These are phyloP conservation scores for Cladosporium sp. DNA, from an alignment of 2,329 filamentous ascomycete species.

Conservation along the genomic window DNA sequence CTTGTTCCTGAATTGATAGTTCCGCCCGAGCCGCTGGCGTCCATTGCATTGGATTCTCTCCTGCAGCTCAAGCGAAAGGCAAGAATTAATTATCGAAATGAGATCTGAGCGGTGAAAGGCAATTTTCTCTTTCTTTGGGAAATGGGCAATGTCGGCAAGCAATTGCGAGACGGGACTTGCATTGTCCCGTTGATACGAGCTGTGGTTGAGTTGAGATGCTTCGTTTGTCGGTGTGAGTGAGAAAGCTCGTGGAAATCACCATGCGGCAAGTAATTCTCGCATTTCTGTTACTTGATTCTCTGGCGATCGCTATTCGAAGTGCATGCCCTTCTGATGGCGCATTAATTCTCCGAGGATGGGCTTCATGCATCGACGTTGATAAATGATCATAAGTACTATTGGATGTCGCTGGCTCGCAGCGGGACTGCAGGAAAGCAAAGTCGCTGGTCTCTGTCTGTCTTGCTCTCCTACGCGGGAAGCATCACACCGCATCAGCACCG, in stretches of 20 bases:
- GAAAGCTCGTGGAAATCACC: neutral
- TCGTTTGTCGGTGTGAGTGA: constrained; percentile 9
- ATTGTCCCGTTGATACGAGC: constrained; percentile 9
- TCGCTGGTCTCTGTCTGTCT: neutral
- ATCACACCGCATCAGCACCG: constrained; percentile 6
- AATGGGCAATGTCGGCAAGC: neutral
- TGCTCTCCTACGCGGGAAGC: neutral
- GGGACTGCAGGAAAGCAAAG: neutral
- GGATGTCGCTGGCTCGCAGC: neutral
- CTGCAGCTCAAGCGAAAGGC: constrained; percentile 12
- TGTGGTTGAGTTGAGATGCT: constrained; percentile 14
- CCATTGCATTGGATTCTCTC: constrained; percentile 1
- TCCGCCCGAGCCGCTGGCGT: constrained; percentile 2
- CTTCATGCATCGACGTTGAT: constrained; percentile 9
- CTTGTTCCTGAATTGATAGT: constrained; percentile 12
- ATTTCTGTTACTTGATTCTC: neutral
- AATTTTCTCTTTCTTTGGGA: neutral
- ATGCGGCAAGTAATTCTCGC: neutral
- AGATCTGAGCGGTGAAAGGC: constrained; percentile 11
- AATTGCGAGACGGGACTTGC: neutral
- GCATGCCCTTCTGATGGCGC: neutral
- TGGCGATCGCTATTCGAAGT: constrained; percentile 7
- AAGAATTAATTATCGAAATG: constrained; percentile 5
- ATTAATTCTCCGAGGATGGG: neutral
- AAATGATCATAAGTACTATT: neutral